A percentile compares a stretch with the other conserved stretches of the same genome.
Evolutionary conservation across 805 yeast genomes (phyloP).

Genomic region (Saccharomyces jurei): DNA sequence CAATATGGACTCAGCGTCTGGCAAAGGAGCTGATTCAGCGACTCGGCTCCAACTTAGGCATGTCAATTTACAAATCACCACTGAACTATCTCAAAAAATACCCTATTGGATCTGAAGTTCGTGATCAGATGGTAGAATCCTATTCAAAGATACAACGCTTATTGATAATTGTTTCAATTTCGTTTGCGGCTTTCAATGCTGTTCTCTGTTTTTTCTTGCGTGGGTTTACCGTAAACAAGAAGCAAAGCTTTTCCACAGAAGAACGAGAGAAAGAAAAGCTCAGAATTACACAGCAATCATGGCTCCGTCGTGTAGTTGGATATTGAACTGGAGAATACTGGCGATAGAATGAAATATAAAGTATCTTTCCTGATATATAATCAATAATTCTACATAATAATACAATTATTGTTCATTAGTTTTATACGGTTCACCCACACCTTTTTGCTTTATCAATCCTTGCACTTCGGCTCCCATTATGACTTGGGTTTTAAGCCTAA

Average conservation of each 20-base stretch:
- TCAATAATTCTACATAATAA: no score
- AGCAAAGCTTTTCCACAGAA: background rate
- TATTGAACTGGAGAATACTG: background rate
- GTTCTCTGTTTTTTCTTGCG: background rate
- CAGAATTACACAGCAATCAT: background rate
- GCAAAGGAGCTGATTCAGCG: background rate
- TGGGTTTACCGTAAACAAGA: background rate
- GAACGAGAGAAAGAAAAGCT: background rate
- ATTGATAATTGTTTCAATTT: background rate
- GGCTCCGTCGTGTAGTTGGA: background rate
- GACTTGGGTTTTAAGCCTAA: no score
- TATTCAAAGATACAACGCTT: background rate
- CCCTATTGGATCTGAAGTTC: background rate
- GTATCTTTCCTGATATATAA: background rate
- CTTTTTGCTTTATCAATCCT: no score
- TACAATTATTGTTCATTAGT: no score
- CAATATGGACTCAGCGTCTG: conserved; percentile 45
- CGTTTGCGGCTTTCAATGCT: background rate
- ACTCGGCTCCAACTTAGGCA: background rate
- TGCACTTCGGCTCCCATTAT: no score
- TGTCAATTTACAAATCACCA: background rate
- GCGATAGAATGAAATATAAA: background rate
- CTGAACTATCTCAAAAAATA: background rate
- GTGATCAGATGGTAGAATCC: background rate
- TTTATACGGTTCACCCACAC: no score